Evolutionary conservation across 78 protist species (phyloP), one percentile per base, ranked within the genome.

Genomic region (Planoprotostelium fungivorum): DNA sequence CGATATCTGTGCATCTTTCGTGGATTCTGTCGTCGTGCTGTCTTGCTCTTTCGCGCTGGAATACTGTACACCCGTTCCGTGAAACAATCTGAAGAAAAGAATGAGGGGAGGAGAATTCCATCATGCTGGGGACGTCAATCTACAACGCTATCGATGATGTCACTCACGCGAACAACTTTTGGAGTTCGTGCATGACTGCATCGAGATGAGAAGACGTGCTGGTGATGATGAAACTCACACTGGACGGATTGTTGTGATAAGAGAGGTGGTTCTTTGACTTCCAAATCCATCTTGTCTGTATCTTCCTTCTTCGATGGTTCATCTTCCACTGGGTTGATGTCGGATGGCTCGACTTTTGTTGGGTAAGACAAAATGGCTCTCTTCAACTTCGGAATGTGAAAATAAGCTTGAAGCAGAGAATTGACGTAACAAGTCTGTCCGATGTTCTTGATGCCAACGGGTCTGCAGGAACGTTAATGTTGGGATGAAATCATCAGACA

Each of bases 371-470:
- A 10, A 1, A 29, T 5, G 29, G 73, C 73, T 51, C 73, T 5
- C 73, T 51, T 51, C 31, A 51, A 25, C 73, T 51, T 51, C 16
- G 86, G 86, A 31, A 93, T 35, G 37, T 1, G 35, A 37, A 86
- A 93, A 87, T 86, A 90, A 29, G 92, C 34, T 35, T 89, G 95
- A 38, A 93, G 25, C 9, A 93, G 87, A 16, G 95, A 89, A 84
- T 89, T 87, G 73, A 93, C 88, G 84, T 93, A 93, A 83, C 95
- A 93, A 36, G 95, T 89, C 39, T 93, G 90, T 0, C 95, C 95
- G 38, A 89, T 34, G 92, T 93, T 93, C 38, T 16, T 5, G 5
- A 93, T 83, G 9, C 95, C 95, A 29, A 84, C 87, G 9, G 95
- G 95, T 51, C 73, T 51, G 16, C 16, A 16, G n/a, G n/a, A n/a